Percentiles rank a stretch among this genome's conserved stretches.
Evolutionary conservation across 176 grass and related monocot species (phyloP).

Genomic region (Triticum urartu): DNA sequence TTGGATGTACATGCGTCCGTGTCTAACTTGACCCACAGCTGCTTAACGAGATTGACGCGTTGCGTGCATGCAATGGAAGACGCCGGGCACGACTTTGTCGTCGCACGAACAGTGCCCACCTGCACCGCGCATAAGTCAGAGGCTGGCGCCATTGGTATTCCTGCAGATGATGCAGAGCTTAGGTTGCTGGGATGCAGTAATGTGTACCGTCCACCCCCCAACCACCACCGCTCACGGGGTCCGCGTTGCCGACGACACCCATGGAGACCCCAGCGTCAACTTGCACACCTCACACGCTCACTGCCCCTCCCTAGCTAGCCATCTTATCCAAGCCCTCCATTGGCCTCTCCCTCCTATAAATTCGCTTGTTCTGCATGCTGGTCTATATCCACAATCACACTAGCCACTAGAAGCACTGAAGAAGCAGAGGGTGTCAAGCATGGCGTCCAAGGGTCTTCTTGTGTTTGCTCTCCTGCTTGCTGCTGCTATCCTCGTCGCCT

Average conservation of each 20-base stretch:
- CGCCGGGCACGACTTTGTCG: not conserved
- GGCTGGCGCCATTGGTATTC: not conserved
- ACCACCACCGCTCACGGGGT: not conserved
- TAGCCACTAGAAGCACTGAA: not conserved
- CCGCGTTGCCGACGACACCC: not conserved
- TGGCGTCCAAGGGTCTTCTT: slow-evolving; percentile 53
- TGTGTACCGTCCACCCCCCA: not conserved
- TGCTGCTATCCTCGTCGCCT: slow-evolving; percentile 37
- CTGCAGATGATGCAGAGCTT: not conserved
- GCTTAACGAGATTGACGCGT: not conserved
- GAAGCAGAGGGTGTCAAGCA: not conserved
- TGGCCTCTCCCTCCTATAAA: not conserved
- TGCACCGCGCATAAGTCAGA: not conserved
- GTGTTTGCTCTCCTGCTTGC: slow-evolving; percentile 45
- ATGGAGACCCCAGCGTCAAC: too few relatives aligned
- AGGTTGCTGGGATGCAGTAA: not conserved
- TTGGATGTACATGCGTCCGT: not conserved
- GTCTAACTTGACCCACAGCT: not conserved
- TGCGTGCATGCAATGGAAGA: not conserved
- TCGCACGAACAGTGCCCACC: not conserved
- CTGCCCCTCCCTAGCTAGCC: not conserved
- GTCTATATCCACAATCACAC: not conserved
- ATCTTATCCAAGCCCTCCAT: not conserved
- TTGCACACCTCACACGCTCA: too few relatives aligned
- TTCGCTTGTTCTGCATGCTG: not conserved